Evolutionary conservation across 1,284 basidiomycete species (phyloP).

Genomic region (Thelephora terrestris): DNA sequence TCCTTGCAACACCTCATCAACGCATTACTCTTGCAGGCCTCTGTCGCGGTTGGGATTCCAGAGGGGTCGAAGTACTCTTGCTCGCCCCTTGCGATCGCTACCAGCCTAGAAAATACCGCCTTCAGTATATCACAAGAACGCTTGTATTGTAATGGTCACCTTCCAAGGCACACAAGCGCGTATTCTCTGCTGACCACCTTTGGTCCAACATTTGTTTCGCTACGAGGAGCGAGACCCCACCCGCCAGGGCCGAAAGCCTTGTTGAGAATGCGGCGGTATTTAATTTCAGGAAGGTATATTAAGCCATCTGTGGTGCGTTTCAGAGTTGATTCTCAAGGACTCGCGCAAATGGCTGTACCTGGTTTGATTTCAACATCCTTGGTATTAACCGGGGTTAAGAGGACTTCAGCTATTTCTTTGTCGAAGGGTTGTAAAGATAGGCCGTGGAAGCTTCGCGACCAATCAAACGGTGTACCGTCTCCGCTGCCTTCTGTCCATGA

Average conservation of each 20-base stretch:
- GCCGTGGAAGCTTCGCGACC: constrained; percentile 85
- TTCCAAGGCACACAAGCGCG: constrained; percentile 86
- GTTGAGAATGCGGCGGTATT: constrained; percentile 93
- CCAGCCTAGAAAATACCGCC: constrained; percentile 45
- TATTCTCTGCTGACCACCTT: constrained; percentile 91
- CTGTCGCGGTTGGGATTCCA: constrained; percentile 89
- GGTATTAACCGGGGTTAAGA: constrained; percentile 70
- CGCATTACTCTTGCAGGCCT: constrained; percentile 95
- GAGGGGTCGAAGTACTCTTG: constrained; percentile 94
- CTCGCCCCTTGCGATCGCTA: constrained; percentile 88
- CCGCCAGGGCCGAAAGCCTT: constrained; percentile 93
- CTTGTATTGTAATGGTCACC: constrained; percentile 32
- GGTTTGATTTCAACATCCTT: constrained; percentile 91
- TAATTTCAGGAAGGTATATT: constrained; percentile 95
- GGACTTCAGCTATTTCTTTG: constrained; percentile 62
- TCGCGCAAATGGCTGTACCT: constrained; percentile 32
- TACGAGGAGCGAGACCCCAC: constrained; percentile 93
- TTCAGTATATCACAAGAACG: neutral
- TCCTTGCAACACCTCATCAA: constrained; percentile 99
- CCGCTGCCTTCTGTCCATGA: constrained; percentile 7
- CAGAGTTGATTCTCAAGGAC: neutral
- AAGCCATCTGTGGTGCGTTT: constrained; percentile 64
- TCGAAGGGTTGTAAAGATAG: constrained; percentile 74
- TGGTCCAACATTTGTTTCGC: constrained; percentile 85
- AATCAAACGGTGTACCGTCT: constrained; percentile 43